phyloP scores from a whole-genome alignment of 306 rosid genomes.

The Coriaria nepalensis region DNA sequence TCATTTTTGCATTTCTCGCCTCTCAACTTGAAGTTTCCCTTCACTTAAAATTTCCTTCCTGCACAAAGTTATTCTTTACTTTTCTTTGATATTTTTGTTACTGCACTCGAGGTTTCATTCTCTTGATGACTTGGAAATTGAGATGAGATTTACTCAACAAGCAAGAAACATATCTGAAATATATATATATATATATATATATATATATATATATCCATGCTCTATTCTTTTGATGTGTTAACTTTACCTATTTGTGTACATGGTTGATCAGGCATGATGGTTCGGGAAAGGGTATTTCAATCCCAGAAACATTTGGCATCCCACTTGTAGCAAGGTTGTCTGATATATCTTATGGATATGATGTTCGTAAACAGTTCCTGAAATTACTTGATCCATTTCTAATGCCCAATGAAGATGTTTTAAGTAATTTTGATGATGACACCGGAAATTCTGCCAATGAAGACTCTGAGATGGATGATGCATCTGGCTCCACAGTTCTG shows the following conservation, averaged over 20 bases:
- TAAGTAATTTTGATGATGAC: slow-evolving; percentile 21
- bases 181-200: no score
- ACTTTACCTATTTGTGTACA: background rate
- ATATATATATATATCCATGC: no score
- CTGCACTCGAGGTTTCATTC: no score
- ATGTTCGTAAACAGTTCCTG: slow-evolving; percentile 37
- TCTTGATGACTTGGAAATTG: no score
- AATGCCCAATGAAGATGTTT: slow-evolving; percentile 22
- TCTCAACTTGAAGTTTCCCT: background rate
- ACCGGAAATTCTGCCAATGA: slow-evolving; percentile 24
- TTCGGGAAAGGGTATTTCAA: slow-evolving; percentile 10
- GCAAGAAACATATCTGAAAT: no score
- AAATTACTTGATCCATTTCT: slow-evolving; percentile 44
- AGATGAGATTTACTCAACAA: no score
- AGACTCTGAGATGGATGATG: slow-evolving; percentile 35
- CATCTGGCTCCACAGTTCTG: slow-evolving; percentile 22
- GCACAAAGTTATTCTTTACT: no score
- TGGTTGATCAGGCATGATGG: slow-evolving; percentile 22
- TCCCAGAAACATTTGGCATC: slow-evolving; percentile 29
- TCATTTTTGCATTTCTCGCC: background rate
- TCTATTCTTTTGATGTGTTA: no score
- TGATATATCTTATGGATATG: slow-evolving; percentile 32
- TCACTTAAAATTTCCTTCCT: no score
- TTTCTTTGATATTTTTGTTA: no score
- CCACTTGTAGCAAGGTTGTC: slow-evolving; percentile 59